Evolutionary conservation across 768 basidiomycete genomes (phyloP), one percentile per base, ranked within the genome.

Genomic region (Suillus hirtellus): DNA sequence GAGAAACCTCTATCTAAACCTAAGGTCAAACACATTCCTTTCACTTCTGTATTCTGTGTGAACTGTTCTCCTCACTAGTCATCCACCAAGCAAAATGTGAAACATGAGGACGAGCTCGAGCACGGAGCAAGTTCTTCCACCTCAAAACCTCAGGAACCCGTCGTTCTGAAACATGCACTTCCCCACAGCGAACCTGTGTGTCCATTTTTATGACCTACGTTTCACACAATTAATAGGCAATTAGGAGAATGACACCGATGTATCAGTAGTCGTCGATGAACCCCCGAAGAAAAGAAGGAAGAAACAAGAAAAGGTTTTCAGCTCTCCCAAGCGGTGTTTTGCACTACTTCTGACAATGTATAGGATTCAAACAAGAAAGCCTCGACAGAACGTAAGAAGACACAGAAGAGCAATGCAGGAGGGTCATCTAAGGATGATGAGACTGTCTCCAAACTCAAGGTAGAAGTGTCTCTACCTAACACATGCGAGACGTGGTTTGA

Each of bases 361-460:
- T 64, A 68, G 73, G 69, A 66, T 52, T 52, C 67, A 72, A 71
- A 64, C 65, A 66, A 71, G 71, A 65, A 64, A 66, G 63, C 38
- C 60, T 63, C 1, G 66, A 72, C 55, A 79, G 78, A 55, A 54
- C 62, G 37, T 67, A 70, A 63, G 65, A 62, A 52, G 71, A 73
- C 67, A 70, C 71, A 68, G 75, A 73, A 60, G 15, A 63, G 73
- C 61, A 68, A 73, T 61, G 56, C 72, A 59, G 71, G 65, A 24
- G 60, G 66, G 3, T 63, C 76, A 53, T 77, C 77, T 4, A 89
- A 88, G 71, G 87, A 90, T 49, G 92, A 93, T 65, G 89, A 88
- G 70, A 86, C 81, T 1, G 85, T 93, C 65, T 91, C 89, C 70
- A 84, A 81, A 52, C 79, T 93, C 19, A 94, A 94, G 82, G 92